Conservation (phyloP, 1,284 basidiomycete species). For the Ustilago sp. region DNA sequence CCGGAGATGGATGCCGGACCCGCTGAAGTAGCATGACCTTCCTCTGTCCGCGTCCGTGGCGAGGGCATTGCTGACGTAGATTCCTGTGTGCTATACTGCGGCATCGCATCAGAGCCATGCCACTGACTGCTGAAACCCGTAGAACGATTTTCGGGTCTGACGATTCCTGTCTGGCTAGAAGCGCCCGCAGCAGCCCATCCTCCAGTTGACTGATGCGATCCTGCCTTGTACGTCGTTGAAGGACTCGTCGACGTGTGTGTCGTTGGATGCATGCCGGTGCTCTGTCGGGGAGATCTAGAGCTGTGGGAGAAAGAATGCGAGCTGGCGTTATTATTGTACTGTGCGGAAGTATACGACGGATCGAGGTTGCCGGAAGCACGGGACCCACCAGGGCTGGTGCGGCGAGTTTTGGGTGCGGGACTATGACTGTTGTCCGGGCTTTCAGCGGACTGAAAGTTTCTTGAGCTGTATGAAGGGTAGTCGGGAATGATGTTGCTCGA, state of each 20-base stretch:
- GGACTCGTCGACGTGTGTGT: slow-evolving; percentile 6
- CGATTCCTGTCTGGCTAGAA: not conserved
- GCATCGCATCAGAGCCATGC: not conserved
- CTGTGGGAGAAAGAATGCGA: slow-evolving; percentile 2
- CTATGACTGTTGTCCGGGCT: slow-evolving; percentile 43
- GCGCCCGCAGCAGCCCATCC: not conserved
- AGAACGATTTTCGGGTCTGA: slow-evolving; percentile 5
- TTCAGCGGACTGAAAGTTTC: slow-evolving; percentile 10
- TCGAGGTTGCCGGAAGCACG: slow-evolving; percentile 36
- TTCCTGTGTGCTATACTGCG: slow-evolving; percentile 1
- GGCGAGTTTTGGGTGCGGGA: slow-evolving; percentile 37
- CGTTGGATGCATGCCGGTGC: not conserved
- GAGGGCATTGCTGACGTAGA: slow-evolving; percentile 14
- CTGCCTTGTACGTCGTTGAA: not conserved
- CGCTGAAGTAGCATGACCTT: slow-evolving; percentile 1
- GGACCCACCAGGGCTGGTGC: slow-evolving; percentile 51
- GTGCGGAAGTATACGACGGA: slow-evolving; percentile 2
- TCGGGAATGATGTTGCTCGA: slow-evolving; percentile 3
- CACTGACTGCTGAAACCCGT: not conserved
- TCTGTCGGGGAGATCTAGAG: slow-evolving; percentile 10
- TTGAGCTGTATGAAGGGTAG: slow-evolving; percentile 8
- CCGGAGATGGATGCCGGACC: not conserved
- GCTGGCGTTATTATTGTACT: slow-evolving; percentile 5
- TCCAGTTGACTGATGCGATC: not conserved
- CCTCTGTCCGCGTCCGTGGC: slow-evolving; percentile 23